These are phyloP conservation scores for Pinus tabuliformis DNA, from an alignment of 75 land plant species.

Conservation along the genomic window DNA sequence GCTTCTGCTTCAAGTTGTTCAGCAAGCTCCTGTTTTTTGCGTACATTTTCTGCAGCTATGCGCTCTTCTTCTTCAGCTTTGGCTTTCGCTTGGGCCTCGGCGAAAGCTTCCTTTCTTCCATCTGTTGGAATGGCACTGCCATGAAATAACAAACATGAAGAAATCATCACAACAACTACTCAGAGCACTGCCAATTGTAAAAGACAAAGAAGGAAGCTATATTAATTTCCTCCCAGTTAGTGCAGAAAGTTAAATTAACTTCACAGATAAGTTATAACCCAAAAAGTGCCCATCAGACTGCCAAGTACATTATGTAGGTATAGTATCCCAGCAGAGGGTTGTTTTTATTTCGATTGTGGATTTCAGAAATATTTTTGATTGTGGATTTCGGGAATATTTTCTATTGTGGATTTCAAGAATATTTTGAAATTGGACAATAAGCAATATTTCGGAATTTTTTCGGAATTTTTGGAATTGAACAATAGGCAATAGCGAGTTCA, in stretches of 20 bases:
- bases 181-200: background rate
- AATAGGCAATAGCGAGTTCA: no score
- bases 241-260: background rate
- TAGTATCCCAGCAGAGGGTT: background rate
- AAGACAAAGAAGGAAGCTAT: background rate
- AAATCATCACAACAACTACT: background rate
- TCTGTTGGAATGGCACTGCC: constrained; percentile 84
- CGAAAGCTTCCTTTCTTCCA: constrained; percentile 73
- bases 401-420: no score
- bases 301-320: background rate
- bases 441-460: no score
- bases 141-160: background rate
- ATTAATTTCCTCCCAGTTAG: background rate
- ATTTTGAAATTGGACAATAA: no score
- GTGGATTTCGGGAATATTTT: no score
- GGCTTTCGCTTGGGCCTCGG: constrained; percentile 66
- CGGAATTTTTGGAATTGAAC: no score
- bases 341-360: no score
- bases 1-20: constrained; percentile 68
- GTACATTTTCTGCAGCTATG: constrained; percentile 60
- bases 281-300: background rate
- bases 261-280: background rate
- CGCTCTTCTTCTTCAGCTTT: constrained; percentile 88
- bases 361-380: no score
- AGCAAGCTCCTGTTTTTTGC: constrained; percentile 56